Percentiles rank a stretch among this genome's conserved stretches.
phyloP scores from a whole-genome alignment of 306 rosid species.

The Macrotyloma uniflorum region DNA sequence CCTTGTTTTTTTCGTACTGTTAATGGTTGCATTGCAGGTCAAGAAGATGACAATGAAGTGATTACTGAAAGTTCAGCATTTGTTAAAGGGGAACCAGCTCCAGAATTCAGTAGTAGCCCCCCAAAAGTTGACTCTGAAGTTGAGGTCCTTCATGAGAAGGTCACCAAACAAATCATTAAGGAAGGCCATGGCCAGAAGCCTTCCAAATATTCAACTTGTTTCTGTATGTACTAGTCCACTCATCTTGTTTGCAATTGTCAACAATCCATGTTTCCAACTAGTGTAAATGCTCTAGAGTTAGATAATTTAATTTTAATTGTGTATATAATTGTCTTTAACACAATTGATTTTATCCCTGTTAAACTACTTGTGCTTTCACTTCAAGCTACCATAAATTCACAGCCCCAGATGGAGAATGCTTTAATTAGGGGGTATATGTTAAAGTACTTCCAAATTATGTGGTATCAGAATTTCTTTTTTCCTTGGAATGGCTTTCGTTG shows the following conservation, averaged over 20 bases:
- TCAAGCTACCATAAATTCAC: background rate
- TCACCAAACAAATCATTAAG: conserved; percentile 78
- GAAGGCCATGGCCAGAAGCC: conserved; percentile 89
- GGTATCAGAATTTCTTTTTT: background rate
- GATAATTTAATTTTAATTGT: background rate
- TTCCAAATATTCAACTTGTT: conserved; percentile 91
- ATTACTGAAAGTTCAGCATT: conserved; percentile 62
- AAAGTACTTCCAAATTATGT: background rate
- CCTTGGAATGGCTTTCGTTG: background rate
- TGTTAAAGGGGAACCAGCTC: conserved; percentile 65
- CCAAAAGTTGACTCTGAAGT: conserved; percentile 82
- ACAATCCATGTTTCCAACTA: background rate
- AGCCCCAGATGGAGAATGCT: too few relatives aligned
- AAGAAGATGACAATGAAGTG: conserved; percentile 64
- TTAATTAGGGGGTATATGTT: background rate
- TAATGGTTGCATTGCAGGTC: conserved; percentile 49
- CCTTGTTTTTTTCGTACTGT: background rate
- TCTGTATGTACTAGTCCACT: conserved; percentile 58
- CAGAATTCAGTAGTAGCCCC: conserved; percentile 52
- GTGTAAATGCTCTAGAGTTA: background rate
- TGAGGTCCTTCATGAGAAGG: conserved; percentile 82
- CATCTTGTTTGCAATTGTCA: background rate
- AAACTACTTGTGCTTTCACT: background rate
- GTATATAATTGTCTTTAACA: background rate
- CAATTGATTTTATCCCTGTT: background rate